Base-by-base conservation (phyloP, 129 eudicot genomes). In the Gnaphalium uliginosum region DNA sequence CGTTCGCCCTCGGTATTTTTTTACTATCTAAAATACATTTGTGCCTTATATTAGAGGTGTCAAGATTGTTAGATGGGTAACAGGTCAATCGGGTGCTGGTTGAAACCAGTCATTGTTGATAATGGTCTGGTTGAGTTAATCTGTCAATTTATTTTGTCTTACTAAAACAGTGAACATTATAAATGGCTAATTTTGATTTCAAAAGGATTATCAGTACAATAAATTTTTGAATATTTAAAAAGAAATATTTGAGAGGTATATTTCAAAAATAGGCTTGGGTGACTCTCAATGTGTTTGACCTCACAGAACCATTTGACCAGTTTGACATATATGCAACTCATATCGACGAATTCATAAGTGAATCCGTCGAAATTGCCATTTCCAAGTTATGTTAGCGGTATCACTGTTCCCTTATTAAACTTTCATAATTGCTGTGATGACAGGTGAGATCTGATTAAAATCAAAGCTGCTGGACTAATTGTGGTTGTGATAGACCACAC, bases 1-100 rank as follows among this genome's bases (percentile, higher is more conserved):
- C 87, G 71, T 76, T 85, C 88, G 22, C 86, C 86, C 73, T 84
- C 72, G 69, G 96, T 81, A 85, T 41, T 66, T 41, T 66, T 75
- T 19, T 58, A 51, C 62, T 67, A 48, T 19, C 22, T 56, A 22
- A 29, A 11, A 73, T 8, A 9, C 9, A 26, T 33, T 19, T 13
- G 8, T 27, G n/a, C 8, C 14, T 15, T 70, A 19, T 18, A 0
- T 4, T 39, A 27, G 2, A 46, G 59, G 27, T 68, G 6, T 3
- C 72, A 68, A 68, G 72, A 43, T 67, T 26, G 33, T 11, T 46
- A 13, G 53, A 46, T 46, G n/a, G 46, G 53, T 46, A 46, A 14
- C n/a, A n/a, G 53, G 18, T 14, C 5, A 43, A 37, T 2, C 23
- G 14, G 46, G 5, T 39, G 14, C 5, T 17, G 13, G 13, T 68